phyloP scores from a whole-genome alignment of 331 rosid species.

The Quercus tomentella region DNA sequence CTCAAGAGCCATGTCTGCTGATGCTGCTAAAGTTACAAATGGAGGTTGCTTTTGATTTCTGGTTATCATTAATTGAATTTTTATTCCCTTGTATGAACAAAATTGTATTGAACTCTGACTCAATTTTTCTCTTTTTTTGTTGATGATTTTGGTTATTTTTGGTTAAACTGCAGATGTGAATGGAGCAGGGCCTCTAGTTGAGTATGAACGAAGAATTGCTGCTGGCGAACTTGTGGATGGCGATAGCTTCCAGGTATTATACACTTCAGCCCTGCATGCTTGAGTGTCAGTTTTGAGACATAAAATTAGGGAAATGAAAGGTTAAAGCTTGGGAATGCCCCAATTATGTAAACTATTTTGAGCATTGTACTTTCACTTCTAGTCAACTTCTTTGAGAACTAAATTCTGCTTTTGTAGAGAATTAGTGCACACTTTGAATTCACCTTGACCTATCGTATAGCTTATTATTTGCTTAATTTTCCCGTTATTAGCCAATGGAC shows the following conservation, averaged over 20 bases:
- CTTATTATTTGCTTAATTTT: not conserved
- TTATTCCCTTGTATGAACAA: not conserved
- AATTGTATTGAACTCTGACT: conserved; percentile 3
- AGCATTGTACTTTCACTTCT: not conserved
- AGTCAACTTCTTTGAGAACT: not conserved
- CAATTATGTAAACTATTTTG: not conserved
- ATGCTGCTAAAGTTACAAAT: conserved; percentile 42
- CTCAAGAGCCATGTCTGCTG: conserved; percentile 49
- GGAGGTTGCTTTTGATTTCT: conserved; percentile 44
- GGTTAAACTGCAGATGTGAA: conserved; percentile 37
- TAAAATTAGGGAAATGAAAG: not conserved
- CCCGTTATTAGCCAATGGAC: no score
- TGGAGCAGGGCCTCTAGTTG: conserved; percentile 83
- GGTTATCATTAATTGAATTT: not conserved
- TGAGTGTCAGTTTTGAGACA: not conserved
- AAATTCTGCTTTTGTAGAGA: not conserved
- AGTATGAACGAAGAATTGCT: conserved; percentile 83
- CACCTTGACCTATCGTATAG: not conserved
- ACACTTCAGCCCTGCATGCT: not conserved
- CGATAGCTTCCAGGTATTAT: conserved; percentile 77
- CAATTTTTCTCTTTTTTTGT: not conserved
- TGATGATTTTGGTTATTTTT: conserved; percentile 11
- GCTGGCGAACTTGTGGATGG: conserved; percentile 83
- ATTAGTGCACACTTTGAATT: not conserved
- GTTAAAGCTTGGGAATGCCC: not conserved